Conservation (phyloP, 2,329 filamentous ascomycete species). For the Diaporthe destruens region DNA sequence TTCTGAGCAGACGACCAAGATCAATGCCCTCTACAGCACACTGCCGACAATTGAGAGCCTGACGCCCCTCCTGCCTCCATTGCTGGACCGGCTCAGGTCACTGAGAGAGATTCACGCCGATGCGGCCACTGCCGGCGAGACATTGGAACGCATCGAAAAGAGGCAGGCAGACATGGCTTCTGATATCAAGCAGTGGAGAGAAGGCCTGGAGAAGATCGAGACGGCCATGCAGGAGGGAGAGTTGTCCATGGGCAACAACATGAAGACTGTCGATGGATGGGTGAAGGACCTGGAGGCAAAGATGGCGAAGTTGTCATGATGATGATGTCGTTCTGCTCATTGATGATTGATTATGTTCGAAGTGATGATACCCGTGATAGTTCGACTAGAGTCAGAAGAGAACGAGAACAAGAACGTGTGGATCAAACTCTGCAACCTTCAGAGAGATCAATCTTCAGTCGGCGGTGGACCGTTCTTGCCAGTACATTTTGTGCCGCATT, state of each 20-base stretch:
- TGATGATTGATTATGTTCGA: constrained; percentile 44
- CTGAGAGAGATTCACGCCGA: constrained; percentile 87
- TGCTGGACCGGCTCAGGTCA: constrained; percentile 87
- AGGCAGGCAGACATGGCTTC: constrained; percentile 84
- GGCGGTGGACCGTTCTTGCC: not conserved
- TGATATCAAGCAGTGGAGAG: constrained; percentile 68
- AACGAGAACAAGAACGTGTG: not conserved
- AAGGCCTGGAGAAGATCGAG: constrained; percentile 43
- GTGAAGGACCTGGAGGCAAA: constrained; percentile 87
- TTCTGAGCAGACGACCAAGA: constrained; percentile 83
- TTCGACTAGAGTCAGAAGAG: constrained; percentile 1
- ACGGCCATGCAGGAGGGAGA: constrained; percentile 78
- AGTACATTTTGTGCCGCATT: no score
- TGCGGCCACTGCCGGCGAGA: constrained; percentile 84
- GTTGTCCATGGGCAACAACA: constrained; percentile 79
- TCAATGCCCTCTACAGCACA: constrained; percentile 91
- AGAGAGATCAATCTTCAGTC: not conserved
- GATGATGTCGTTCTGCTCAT: constrained; percentile 47
- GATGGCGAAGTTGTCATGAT: constrained; percentile 72
- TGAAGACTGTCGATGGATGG: constrained; percentile 88
- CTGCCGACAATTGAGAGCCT: constrained; percentile 90
- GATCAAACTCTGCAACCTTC: not conserved
- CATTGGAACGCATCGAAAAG: constrained; percentile 81
- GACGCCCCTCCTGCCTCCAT: constrained; percentile 83
- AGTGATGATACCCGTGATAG: constrained; percentile 53